Evolutionary conservation across 768 basidiomycete species (phyloP), one percentile per base, ranked within the genome.

Genomic region (Leccinellum albellum): DNA sequence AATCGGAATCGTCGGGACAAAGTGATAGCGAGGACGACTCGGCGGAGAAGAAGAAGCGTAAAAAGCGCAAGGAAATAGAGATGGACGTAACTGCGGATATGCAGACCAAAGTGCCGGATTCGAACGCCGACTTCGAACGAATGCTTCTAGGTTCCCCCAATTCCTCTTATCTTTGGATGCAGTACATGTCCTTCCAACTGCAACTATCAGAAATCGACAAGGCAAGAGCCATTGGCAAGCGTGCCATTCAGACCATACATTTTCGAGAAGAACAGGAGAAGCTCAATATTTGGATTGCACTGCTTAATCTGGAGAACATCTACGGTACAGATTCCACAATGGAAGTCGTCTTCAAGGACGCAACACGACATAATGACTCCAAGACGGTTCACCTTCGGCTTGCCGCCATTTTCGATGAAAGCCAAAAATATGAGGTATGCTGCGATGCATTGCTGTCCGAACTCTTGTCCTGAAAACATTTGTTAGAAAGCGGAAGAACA

Each of bases 171-270:
- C 81, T 98, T 32, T 99, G 97, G 97, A 87, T 99, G 57, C 95
- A 98, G 71, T 99, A 94, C 72, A 98, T 99, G 94, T 96, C 97
- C 9, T 96, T 98, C 83, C 93, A 95, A 66, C 78, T 98, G 12
- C 94, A 94, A 63, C 82, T 99, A n/a, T 92, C 95, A 29, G 96
- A 99, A 74, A 78, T 97, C 54, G 95, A 94, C 65, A 97, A 95
- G 73, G 97, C 96, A 14, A 83, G 94, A 45, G 87, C 89, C 69
- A 86, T 94, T 51, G 95, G 86, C 48, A 82, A 84, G 53, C 85
- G 91, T 23, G 96, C 94, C 5, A 78, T 98, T 46, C 78, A 83
- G 59, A 88, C 87, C 12, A 98, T 99, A 74, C 89, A 81, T 68
- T 98, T 96, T 78, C 84, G 96, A 44, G 97, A 99, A 73, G 97